A percentile compares a stretch with the other conserved stretches of the same genome.
These are phyloP conservation scores for Sordariomycetes sp. DNA, from an alignment of 2,329 filamentous ascomycete species.

Conservation along the genomic window DNA sequence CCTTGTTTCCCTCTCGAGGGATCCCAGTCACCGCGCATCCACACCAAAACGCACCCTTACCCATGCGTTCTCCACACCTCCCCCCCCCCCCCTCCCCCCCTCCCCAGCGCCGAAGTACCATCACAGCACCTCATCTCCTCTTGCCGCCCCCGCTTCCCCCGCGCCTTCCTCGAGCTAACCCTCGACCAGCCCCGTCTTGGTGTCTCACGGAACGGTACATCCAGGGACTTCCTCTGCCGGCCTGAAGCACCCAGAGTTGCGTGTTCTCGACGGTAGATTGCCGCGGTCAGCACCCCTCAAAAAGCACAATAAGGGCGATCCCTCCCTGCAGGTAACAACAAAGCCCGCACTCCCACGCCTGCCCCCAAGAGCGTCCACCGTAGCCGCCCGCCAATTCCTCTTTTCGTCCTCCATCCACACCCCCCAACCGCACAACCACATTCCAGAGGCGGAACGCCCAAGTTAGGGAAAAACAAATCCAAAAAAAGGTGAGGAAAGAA, in stretches of 20 bases:
- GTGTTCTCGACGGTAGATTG: neutral
- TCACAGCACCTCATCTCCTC: neutral
- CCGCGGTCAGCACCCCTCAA: neutral
- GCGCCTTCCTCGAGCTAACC: neutral
- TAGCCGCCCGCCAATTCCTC: neutral
- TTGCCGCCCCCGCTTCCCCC: neutral
- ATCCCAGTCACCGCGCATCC: neutral
- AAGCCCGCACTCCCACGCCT: neutral
- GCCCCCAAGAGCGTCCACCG: neutral
- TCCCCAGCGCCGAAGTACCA: neutral
- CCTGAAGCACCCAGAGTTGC: neutral
- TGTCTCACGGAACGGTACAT: neutral
- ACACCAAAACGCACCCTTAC: neutral
- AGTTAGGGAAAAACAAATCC: neutral
- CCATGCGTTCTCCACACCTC: neutral
- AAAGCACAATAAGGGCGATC: neutral
- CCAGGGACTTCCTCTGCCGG: neutral
- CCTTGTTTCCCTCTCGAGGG: neutral
- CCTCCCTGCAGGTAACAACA: neutral
- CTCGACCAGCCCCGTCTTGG: neutral
- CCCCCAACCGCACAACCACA: constrained; percentile 1
- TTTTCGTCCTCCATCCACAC: neutral
- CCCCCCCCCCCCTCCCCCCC: neutral
- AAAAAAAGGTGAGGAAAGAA: neutral
- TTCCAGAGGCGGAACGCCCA: constrained; percentile 1